Evolutionary conservation across 106 monocot species (phyloP).

Genomic region (Dendrobium chrysotoxum): DNA sequence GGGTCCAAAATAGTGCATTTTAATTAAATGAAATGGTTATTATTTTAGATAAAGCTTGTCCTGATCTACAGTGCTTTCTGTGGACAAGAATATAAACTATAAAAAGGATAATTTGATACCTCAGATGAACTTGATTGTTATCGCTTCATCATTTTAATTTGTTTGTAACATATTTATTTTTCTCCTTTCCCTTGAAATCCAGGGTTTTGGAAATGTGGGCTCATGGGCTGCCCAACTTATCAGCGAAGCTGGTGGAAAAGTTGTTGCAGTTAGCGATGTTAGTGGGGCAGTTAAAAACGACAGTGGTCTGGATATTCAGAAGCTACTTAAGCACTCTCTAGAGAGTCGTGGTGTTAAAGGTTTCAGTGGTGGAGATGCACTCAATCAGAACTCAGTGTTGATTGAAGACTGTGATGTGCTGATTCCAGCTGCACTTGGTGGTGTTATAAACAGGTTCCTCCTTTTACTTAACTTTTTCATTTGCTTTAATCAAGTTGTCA

Average conservation of each 20-base stretch:
- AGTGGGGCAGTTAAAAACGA: slow-evolving; percentile 56
- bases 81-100: not conserved
- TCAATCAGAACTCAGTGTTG: slow-evolving; percentile 42
- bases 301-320: slow-evolving; percentile 47
- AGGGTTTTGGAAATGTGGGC: slow-evolving; percentile 74
- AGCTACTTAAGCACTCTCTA: slow-evolving; percentile 26
- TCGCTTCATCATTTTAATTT: not conserved
- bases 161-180: not conserved
- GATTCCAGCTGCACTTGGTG: slow-evolving; percentile 70
- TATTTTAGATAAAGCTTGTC: not conserved
- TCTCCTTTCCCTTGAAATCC: not conserved
- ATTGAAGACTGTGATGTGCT: slow-evolving; percentile 71
- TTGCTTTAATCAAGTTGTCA: too few relatives aligned
- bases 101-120: not conserved
- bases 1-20: not conserved
- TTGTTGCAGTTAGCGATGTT: slow-evolving; percentile 62
- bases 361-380: slow-evolving; percentile 55
- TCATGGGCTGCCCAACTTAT: slow-evolving; percentile 68
- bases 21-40: not conserved
- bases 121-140: not conserved
- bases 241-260: slow-evolving; percentile 52
- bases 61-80: not conserved
- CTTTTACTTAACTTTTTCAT: too few relatives aligned
- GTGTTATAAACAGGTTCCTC: slow-evolving; percentile 28
- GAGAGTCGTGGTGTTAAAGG: slow-evolving; percentile 53